Evolutionary conservation across 176 grass and related monocot species (phyloP), one percentile per base, ranked within the genome.

Genomic region (Bromus sterilis): DNA sequence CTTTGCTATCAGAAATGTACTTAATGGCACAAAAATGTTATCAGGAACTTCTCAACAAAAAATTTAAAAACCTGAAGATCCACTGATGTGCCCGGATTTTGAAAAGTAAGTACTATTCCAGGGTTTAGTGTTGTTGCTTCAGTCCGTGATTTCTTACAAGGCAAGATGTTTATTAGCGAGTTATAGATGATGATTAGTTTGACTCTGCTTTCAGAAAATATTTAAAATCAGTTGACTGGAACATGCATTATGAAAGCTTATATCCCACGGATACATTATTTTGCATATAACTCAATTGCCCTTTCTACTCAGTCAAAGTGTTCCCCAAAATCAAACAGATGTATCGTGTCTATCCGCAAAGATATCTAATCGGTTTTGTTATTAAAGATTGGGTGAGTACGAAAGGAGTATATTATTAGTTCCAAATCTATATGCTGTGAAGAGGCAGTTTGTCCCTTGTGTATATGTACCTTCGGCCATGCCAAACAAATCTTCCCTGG

Each of bases 271-370:
- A 11, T 7, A 37, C 46, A 11, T 41, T 41, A 33, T 71, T 37
- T 82, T 69, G 32, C 60, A 43, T 31, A 28, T 60, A 32, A 34
- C 31, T 4, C 2, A n/a, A 4, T 61, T 10, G 33, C 37, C 49
- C 21, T 80, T 79, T 83, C 35, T 60, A 24, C 36, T 80, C 49
- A 80, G 68, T 60, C 55, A 56, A 87, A 34, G 21, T 74, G 44
- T 48, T 32, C 59, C 35, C 59, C 73, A n/a, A 35, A 46, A 61
- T 69, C 28, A 48, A 67, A 48, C 76, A 53, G 8, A 40, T 12
- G 13, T 51, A 9, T 67, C 46, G 36, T 8, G 34, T 48, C 72
- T 83, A 58, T 6, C 31, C 18, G 32, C 30, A 39, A 15, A 15
- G 15, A 48, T 28, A 79, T 69, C 4, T 14, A 58, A 81, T 30